phyloP scores from a whole-genome alignment of 2,329 filamentous ascomycete genomes.

The Fusarium multiceps region DNA sequence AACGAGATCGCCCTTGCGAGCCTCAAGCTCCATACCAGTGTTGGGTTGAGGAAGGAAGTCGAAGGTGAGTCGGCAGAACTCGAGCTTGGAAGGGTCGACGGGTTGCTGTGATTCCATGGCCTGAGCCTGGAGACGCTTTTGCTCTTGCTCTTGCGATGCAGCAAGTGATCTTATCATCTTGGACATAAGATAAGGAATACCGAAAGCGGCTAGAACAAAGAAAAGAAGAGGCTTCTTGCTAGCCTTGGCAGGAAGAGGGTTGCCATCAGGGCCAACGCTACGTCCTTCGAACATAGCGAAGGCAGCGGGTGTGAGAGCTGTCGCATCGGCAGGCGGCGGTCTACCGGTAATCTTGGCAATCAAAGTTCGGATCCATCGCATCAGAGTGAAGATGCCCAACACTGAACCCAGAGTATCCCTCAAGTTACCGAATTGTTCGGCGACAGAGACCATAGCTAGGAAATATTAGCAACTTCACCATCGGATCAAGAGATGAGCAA shows the following conservation, averaged over 20 bases:
- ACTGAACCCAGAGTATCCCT: constrained; percentile 93
- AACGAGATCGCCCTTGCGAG: constrained; percentile 95
- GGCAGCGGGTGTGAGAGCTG: constrained; percentile 85
- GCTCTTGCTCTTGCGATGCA: constrained; percentile 85
- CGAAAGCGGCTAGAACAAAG: constrained; percentile 94
- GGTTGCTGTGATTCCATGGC: constrained; percentile 64
- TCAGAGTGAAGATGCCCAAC: constrained; percentile 92
- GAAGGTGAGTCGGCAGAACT: constrained; percentile 95
- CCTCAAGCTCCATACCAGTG: constrained; percentile 82
- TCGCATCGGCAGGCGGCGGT: constrained; percentile 87
- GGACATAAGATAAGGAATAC: constrained; percentile 95
- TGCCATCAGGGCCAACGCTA: constrained; percentile 68
- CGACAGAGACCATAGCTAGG: constrained; percentile 95
- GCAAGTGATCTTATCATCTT: constrained; percentile 92
- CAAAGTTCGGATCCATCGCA: constrained; percentile 93
- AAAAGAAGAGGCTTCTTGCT: constrained; percentile 97
- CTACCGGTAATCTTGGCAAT: constrained; percentile 93
- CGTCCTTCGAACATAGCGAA: constrained; percentile 91
- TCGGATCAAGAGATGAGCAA: background rate
- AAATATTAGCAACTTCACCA: constrained; percentile 11
- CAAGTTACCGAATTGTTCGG: constrained; percentile 94
- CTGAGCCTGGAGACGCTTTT: constrained; percentile 66
- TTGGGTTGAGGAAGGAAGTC: constrained; percentile 88
- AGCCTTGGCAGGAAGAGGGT: constrained; percentile 74
- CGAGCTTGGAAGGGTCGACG: constrained; percentile 89